Percentiles rank a stretch among this genome's conserved stretches.
Evolutionary conservation across 169 alveolate species (phyloP).

Genomic region (Plasmodium coatneyi): DNA sequence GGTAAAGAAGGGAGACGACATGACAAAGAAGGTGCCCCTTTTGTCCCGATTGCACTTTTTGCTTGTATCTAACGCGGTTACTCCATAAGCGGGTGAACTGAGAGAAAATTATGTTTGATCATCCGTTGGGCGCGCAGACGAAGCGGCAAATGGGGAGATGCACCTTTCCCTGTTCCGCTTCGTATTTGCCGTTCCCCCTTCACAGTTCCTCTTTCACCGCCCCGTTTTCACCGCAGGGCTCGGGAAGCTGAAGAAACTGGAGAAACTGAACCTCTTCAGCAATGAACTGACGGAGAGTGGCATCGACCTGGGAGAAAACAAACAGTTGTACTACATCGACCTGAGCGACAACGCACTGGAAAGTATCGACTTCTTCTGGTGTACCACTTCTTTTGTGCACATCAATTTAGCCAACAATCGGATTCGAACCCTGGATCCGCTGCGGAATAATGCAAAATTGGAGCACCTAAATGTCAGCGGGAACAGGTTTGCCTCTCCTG

Average conservation of each 20-base stretch:
- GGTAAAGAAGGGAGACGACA: constrained; percentile 26
- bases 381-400: constrained; percentile 5
- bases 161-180: not conserved
- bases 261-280: constrained; percentile 48
- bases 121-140: not conserved
- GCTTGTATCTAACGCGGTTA: not conserved
- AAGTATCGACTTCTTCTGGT: constrained; percentile 32
- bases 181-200: not conserved
- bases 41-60: not conserved
- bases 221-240: constrained; percentile 3
- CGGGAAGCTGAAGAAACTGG: constrained; percentile 25
- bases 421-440: constrained; percentile 29
- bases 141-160: not conserved
- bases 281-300: constrained; percentile 42
- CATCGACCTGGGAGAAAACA: constrained; percentile 41
- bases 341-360: constrained; percentile 58
- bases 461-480: constrained; percentile 66
- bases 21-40: not conserved
- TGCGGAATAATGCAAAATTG: constrained; percentile 33
- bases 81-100: not conserved
- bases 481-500: constrained; percentile 21
- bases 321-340: constrained; percentile 29
- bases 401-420: constrained; percentile 52
- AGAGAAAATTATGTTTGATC: not conserved
- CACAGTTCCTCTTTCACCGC: not conserved